Evolutionary conservation across 2,329 filamentous ascomycete genomes (phyloP), one percentile per base, ranked within the genome.

Genomic region (Colletotrichum sp.): DNA sequence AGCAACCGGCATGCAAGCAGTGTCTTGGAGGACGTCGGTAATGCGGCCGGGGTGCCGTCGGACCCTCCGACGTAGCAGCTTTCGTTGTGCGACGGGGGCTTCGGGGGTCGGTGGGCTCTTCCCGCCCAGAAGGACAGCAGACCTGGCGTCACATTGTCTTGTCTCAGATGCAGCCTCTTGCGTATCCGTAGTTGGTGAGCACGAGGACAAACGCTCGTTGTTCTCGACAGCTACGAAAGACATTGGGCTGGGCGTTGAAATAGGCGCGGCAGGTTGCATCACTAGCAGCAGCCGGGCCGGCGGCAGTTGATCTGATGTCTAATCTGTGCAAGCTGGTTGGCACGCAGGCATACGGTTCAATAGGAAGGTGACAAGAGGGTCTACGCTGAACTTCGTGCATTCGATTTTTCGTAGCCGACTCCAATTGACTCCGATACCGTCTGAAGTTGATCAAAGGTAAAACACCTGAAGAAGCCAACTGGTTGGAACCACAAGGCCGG

Each of bases 1-100:
- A 65, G 73, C 64, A 75, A 73, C 70, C 55, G 70, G 63, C 57
- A 65, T 32, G 52, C 68, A 61, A 71, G 61, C 57, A 57, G 67
- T 75, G 39, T 67, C 61, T 72, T 43, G 28, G 43, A 57, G 43
- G 57, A 59, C 26, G 30, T 75, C 64, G 73, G 57, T 36, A 75
- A 60, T 68, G 73, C 69, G 43, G 71, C 39, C 70, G 64, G 55
- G 69, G 57, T 59, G 10, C 43, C n/a, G 39, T 75, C 69, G 57
- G 72, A 72, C 34, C 61, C 39, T 75, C 68, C 72, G 72, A 75
- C 60, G 63, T 52, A 66, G 55, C 32, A 48, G 30, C 63, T 16
- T 60, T 12, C 28, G 60, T 59, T 52, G 43, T 18, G 59, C 67
- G n/a, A 74, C 64, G 71, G 66, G 7, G 57, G 30, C 18, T 65